Conservation (phyloP, 345 rosid genomes). For the Heritiera fomes region DNA sequence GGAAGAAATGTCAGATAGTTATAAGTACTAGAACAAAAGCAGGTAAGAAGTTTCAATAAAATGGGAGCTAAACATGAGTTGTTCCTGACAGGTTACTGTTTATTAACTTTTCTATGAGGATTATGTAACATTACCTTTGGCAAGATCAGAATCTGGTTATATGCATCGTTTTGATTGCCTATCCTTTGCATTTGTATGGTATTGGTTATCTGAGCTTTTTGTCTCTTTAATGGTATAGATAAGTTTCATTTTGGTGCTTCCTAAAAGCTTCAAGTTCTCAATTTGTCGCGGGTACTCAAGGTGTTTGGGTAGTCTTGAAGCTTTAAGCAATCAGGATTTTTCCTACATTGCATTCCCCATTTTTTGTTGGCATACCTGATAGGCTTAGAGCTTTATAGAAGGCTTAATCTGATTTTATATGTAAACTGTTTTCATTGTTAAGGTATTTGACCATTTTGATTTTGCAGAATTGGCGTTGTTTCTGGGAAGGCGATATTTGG, state of each 20-base stretch:
- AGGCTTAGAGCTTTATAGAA: not conserved
- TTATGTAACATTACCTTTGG: not conserved
- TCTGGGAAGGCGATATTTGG: conserved; percentile 94
- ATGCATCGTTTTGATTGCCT: not conserved
- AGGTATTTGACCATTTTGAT: not conserved
- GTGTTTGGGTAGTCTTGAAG: not conserved
- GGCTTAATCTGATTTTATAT: not conserved
- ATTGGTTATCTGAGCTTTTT: not conserved
- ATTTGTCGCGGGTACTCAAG: not conserved
- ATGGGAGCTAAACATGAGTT: not conserved
- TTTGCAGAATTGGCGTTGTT: conserved; percentile 82
- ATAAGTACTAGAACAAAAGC: not conserved
- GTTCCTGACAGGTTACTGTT: not conserved
- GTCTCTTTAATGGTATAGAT: not conserved
- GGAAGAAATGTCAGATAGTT: not conserved
- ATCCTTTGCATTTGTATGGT: conserved; percentile 1
- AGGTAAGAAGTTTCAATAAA: not conserved
- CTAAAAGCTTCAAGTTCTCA: not conserved
- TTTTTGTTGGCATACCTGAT: not conserved
- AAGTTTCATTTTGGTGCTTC: not conserved
- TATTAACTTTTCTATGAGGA: not conserved
- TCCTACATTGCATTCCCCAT: not conserved
- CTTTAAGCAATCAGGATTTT: not conserved
- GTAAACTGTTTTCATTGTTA: not conserved
- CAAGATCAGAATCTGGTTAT: not conserved